These are phyloP conservation scores for Serpula lacrymans DNA, from an alignment of 768 basidiomycete genomes.

Conservation along the genomic window DNA sequence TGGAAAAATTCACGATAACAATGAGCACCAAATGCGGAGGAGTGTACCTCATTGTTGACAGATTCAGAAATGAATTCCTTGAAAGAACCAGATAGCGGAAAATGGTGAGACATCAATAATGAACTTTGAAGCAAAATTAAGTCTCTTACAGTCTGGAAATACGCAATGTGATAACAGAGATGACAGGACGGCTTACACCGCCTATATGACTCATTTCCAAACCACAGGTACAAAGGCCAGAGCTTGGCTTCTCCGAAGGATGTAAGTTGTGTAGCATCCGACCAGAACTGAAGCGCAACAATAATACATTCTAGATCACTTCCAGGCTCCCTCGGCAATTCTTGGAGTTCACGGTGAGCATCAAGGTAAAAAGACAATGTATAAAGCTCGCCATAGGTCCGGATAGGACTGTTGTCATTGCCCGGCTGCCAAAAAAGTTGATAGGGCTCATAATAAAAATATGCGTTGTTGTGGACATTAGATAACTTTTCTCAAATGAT, in stretches of 20 bases:
- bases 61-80: conserved; percentile 9
- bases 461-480: conserved; percentile 6
- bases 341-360: conserved; percentile 14
- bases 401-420: not conserved
- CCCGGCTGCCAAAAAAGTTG: conserved; percentile 10
- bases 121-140: not conserved
- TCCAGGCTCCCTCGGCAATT: conserved; percentile 9
- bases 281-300: conserved; percentile 25
- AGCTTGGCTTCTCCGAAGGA: conserved; percentile 25
- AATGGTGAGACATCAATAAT: not conserved
- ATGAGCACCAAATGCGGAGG: conserved; percentile 5
- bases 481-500: conserved; percentile 14
- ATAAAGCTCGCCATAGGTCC: conserved; percentile 18
- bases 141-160: conserved; percentile 8
- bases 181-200: conserved; percentile 11
- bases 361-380: conserved; percentile 13
- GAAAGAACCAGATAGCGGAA: conserved; percentile 12
- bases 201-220: conserved; percentile 19
- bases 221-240: conserved; percentile 23
- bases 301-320: conserved; percentile 13
- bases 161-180: conserved; percentile 9
- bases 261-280: conserved; percentile 29
- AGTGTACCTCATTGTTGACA: not conserved
- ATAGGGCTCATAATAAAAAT: conserved; percentile 21
- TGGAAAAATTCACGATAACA: conserved; percentile 13